Evolutionary conservation across 306 rosid genomes (phyloP), one percentile per base, ranked within the genome.

Genomic region (Quercus berberidifolia): DNA sequence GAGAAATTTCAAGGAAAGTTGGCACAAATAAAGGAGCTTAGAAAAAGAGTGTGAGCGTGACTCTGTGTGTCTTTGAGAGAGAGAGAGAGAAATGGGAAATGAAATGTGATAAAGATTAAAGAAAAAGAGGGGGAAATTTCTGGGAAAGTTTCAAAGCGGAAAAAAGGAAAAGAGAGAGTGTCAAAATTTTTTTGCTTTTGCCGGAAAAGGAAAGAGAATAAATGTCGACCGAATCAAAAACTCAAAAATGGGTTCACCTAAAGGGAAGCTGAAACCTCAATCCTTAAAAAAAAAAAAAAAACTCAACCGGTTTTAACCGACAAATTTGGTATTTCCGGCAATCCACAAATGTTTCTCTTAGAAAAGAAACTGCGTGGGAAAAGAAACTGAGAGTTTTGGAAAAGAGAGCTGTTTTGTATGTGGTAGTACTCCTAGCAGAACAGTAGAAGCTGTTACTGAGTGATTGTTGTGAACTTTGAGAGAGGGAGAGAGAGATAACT

Each of bases 1-100:
- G 90, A 89, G 88, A 88, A 85, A 85, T 91, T 87, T 84, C 75
- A 76, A 75, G 85, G 86, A 87, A 89, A 85, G 89, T 54, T 76
- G 54, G 26, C 74, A 23, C 71, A 76, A 74, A 80, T 43, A 75
- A 74, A 79, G 73, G 75, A 67, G 20, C 62, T 17, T 64, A 55
- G 60, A 60, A 52, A 49, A 75, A 76, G 80, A 75, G 87, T 49
- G 85, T 73, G 83, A 70, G 80, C 86, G 88, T 84, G 83, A 81
- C 84, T 59, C 10, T 21, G 57, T 31, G 17, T 13, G 54, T 49
- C 15, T 10, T 2, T 12, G 54, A 13, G 69, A 77, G 82, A 73
- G 79, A 60, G 56, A 54, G 65, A 21, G 41, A 25, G 64, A 31
- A n/a, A 23, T 3, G 59, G 10, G 10, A 33, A 55, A 74, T 49